phyloP scores from a whole-genome alignment of 176 grass and related monocot species.

The Oryza brachyantha region DNA sequence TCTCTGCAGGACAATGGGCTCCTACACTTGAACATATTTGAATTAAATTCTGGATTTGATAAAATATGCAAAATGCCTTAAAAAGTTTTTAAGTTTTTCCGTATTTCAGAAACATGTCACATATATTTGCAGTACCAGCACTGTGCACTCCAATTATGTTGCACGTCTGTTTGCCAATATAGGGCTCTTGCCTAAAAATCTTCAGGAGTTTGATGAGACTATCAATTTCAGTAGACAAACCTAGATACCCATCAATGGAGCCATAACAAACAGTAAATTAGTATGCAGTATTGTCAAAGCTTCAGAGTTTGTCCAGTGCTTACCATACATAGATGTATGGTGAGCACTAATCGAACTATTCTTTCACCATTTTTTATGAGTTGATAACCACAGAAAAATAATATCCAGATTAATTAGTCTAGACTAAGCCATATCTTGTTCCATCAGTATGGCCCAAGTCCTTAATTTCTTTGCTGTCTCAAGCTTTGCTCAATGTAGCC shows the following conservation, averaged over 20 bases:
- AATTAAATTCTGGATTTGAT: background rate
- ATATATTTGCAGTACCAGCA: slow-evolving; percentile 51
- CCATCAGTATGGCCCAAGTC: slow-evolving; percentile 42
- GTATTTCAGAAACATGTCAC: slow-evolving; percentile 45
- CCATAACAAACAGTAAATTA: slow-evolving; percentile 50
- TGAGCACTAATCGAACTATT: background rate
- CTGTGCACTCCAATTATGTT: slow-evolving; percentile 49
- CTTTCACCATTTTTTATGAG: background rate
- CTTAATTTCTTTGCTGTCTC: slow-evolving; percentile 30
- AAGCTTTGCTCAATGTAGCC: background rate
- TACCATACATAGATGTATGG: too few species aligned
- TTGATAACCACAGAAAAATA: slow-evolving; percentile 44
- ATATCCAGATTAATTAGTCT: slow-evolving; percentile 56
- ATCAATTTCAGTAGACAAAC: slow-evolving; percentile 34
- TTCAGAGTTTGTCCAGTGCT: slow-evolving; percentile 35
- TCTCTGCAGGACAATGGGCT: background rate
- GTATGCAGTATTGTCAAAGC: slow-evolving; percentile 45
- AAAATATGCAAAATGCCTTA: background rate
- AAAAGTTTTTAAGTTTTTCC: background rate
- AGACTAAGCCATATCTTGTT: slow-evolving; percentile 46
- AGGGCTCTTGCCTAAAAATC: slow-evolving; percentile 42
- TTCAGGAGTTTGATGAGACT: slow-evolving; percentile 46
- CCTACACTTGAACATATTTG: background rate
- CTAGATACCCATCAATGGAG: slow-evolving; percentile 38
- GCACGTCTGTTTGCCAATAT: slow-evolving; percentile 45